phyloP scores from a whole-genome alignment of 1,284 basidiomycete species.

The Pyrrhoderma noxium region DNA sequence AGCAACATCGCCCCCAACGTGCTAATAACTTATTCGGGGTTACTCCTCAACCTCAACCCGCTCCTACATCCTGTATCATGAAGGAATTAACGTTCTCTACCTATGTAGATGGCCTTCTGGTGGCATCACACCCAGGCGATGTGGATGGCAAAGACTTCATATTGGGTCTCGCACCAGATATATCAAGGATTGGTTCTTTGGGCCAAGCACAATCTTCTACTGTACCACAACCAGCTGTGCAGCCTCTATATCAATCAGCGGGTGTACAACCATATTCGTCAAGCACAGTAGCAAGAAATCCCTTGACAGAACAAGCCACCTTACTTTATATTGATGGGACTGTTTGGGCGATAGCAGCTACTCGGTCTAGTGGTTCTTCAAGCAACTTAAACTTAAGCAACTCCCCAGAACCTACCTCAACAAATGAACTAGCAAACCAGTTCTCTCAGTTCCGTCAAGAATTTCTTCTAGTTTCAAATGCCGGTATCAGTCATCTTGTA shows the following conservation, averaged over 20 bases:
- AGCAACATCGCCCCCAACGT: slow-evolving; percentile 43
- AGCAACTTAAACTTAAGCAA: slow-evolving; percentile 24
- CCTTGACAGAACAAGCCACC: slow-evolving; percentile 69
- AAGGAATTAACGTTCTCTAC: slow-evolving; percentile 46
- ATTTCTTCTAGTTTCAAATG: slow-evolving; percentile 83
- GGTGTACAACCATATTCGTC: slow-evolving; percentile 26
- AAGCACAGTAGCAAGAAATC: slow-evolving; percentile 44
- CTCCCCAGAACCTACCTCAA: slow-evolving; percentile 41
- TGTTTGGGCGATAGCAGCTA: slow-evolving; percentile 75
- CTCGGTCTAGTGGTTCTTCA: slow-evolving; percentile 25
- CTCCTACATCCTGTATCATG: slow-evolving; percentile 46
- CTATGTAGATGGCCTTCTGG: slow-evolving; percentile 55
- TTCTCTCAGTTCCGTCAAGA: slow-evolving; percentile 65
- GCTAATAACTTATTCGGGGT: slow-evolving; percentile 35
- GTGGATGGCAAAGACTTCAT: slow-evolving; percentile 69
- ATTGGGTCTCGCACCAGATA: slow-evolving; percentile 70
- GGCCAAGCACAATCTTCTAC: slow-evolving; percentile 45
- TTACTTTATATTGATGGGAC: slow-evolving; percentile 71
- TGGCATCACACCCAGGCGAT: slow-evolving; percentile 66
- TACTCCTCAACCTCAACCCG: slow-evolving; percentile 38
- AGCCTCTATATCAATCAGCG: slow-evolving; percentile 24
- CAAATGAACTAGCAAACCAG: slow-evolving; percentile 79
- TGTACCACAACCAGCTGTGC: slow-evolving; percentile 31
- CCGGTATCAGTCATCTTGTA: slow-evolving; percentile 75
- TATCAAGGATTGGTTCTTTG: slow-evolving; percentile 58